phyloP scores from a whole-genome alignment of 2,329 filamentous ascomycete species.

The Colletotrichum kahawae region DNA sequence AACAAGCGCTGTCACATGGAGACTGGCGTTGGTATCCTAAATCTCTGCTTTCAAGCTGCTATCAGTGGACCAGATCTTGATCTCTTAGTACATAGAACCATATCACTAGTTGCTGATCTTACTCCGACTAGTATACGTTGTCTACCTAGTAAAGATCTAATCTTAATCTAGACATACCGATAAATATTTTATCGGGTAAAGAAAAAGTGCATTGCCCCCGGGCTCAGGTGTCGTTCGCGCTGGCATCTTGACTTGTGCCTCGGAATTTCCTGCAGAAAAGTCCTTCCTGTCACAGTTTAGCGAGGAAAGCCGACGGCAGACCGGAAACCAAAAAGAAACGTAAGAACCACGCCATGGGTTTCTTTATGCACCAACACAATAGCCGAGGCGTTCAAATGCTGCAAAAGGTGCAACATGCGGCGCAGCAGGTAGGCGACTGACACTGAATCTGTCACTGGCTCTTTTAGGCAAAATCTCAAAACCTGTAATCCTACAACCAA shows the following conservation, averaged over 20 bases:
- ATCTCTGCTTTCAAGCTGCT: background rate
- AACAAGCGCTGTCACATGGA: background rate
- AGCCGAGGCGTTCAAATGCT: background rate
- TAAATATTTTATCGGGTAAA: too few relatives aligned
- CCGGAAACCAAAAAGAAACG: background rate
- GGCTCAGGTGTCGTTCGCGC: fast-evolving
- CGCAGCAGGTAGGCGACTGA: background rate
- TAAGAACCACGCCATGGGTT: background rate
- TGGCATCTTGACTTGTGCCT: background rate
- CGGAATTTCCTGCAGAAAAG: background rate
- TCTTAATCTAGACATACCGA: fast-evolving
- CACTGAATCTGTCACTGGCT: background rate
- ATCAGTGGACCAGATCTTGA: background rate
- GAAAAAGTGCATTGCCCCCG: background rate
- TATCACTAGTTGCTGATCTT: background rate
- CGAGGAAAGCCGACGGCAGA: background rate
- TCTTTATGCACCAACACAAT: background rate
- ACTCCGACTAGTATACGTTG: background rate
- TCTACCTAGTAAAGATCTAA: background rate
- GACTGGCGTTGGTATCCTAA: background rate
- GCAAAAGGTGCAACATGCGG: background rate
- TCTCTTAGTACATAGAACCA: background rate
- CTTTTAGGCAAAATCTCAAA: background rate
- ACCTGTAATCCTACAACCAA: background rate
- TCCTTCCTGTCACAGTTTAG: background rate